These are phyloP conservation scores for Basipetospora sp. DNA, from an alignment of 2,329 filamentous ascomycete genomes.

Conservation along the genomic window DNA sequence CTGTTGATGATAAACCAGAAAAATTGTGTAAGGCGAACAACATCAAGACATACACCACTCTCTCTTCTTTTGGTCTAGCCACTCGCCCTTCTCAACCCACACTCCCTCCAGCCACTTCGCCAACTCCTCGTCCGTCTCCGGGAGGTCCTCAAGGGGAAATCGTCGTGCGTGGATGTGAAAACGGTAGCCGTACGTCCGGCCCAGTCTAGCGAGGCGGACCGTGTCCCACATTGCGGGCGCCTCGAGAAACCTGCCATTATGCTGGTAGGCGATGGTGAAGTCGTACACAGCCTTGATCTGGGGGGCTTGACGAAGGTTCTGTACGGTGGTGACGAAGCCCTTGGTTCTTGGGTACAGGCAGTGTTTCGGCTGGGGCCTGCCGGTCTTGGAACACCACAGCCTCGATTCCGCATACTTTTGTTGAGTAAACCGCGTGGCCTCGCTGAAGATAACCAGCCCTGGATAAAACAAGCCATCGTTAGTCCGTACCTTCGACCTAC, in stretches of 20 bases:
- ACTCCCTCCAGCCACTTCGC: conserved; percentile 37
- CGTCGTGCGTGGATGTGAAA: conserved; percentile 36
- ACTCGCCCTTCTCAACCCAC: conserved; percentile 39
- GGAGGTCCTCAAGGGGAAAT: conserved; percentile 33
- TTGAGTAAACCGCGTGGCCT: conserved; percentile 44
- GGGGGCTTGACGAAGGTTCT: conserved; percentile 34
- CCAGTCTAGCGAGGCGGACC: conserved; percentile 26
- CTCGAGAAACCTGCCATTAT: conserved; percentile 25
- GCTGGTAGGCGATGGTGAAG: conserved; percentile 38
- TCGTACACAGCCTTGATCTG: conserved; percentile 42
- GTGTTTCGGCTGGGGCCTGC: conserved; percentile 37
- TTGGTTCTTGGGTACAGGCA: conserved; percentile 46
- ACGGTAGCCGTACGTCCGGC: conserved; percentile 23
- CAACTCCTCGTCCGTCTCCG: conserved; percentile 30
- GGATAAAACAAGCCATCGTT: background rate
- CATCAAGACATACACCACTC: conserved; percentile 20
- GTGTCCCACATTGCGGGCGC: conserved; percentile 40
- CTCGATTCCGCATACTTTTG: conserved; percentile 36
- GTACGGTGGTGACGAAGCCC: conserved; percentile 45
- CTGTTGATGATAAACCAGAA: background rate
- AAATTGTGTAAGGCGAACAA: background rate
- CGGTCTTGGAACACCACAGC: conserved; percentile 35
- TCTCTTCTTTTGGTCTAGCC: conserved; percentile 28
- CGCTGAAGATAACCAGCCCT: conserved; percentile 52
- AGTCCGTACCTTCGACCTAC: no score